These are phyloP conservation scores for Xylariales sp. DNA, from an alignment of 2,329 filamentous ascomycete genomes.

Conservation along the genomic window DNA sequence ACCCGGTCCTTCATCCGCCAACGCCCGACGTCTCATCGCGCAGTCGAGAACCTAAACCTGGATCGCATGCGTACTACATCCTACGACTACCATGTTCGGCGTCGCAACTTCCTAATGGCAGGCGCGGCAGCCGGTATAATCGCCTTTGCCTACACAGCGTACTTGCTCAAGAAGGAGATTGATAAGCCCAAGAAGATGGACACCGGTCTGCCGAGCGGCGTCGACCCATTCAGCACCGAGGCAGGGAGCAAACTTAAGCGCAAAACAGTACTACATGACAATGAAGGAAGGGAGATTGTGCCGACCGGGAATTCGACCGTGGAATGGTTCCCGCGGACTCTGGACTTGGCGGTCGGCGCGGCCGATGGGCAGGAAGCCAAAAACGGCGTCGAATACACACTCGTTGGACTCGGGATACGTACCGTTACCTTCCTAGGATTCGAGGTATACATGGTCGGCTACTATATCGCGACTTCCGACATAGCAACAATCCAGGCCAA, in stretches of 20 bases:
- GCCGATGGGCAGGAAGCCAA: conserved; percentile 22
- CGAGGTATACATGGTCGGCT: conserved; percentile 90
- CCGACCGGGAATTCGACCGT: conserved; percentile 78
- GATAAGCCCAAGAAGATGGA: conserved; percentile 46
- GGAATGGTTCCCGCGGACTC: conserved; percentile 69
- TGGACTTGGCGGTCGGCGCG: conserved; percentile 48
- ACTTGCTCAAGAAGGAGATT: conserved; percentile 18
- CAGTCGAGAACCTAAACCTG: conserved; percentile 46
- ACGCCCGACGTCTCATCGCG: conserved; percentile 23
- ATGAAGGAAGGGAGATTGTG: conserved; percentile 69
- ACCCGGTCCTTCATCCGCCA: conserved; percentile 31
- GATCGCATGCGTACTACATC: conserved; percentile 41
- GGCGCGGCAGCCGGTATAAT: conserved; percentile 46
- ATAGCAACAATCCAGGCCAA: conserved; percentile 74
- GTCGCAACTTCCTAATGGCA: conserved; percentile 46
- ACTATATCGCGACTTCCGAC: conserved; percentile 83
- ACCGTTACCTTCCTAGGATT: conserved; percentile 87
- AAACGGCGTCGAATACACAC: conserved; percentile 66
- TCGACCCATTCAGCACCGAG: conserved; percentile 40
- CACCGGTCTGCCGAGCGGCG: conserved; percentile 36
- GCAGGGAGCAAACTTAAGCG: conserved; percentile 46
- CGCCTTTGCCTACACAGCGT: conserved; percentile 47
- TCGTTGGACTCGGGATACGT: conserved; percentile 82
- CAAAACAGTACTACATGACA: conserved; percentile 59
- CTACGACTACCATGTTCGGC: conserved; percentile 45